Conservation (phyloP, 225 moss, liverwort and hornwort species). For the Lunularia cruciata region DNA sequence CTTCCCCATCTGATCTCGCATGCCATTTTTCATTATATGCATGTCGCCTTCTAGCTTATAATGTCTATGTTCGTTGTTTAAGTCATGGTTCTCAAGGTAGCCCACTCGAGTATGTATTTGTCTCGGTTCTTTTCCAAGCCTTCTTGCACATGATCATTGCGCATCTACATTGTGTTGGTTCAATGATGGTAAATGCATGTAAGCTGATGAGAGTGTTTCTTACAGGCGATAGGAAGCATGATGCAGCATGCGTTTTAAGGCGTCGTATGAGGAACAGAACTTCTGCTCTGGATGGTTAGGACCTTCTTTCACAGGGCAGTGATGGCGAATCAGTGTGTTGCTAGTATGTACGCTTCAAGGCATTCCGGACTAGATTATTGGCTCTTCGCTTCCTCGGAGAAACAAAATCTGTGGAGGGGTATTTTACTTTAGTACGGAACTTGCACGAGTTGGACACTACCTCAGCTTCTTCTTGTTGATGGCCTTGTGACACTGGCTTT, state of each 20-base stretch:
- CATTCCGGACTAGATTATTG: slow-evolving; percentile 15
- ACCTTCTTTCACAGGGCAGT: slow-evolving; percentile 1
- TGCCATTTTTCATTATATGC: too few species aligned
- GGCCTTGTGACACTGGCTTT: neutral
- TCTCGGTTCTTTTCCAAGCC: neutral
- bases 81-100: neutral
- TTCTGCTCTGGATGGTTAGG: slow-evolving; percentile 4
- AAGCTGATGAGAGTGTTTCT: neutral
- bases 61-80: neutral
- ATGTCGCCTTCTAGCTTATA: neutral
- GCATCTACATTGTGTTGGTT: neutral
- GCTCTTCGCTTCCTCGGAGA: slow-evolving; percentile 17
- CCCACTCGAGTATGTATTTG: neutral
- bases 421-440: neutral
- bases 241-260: neutral
- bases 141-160: neutral
- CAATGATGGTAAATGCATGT: neutral
- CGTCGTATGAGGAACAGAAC: neutral
- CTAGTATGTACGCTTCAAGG: slow-evolving; percentile 7
- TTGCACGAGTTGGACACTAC: neutral
- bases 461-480: neutral
- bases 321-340: slow-evolving; percentile 24
- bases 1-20: too few species aligned
- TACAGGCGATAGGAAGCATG: slow-evolving; percentile 9
- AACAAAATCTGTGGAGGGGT: slow-evolving; percentile 14